A percentile compares a stretch with the other conserved stretches of the same genome.
Conservation (phyloP, 257 asterid genomes). For the Ilex aquifolium region DNA sequence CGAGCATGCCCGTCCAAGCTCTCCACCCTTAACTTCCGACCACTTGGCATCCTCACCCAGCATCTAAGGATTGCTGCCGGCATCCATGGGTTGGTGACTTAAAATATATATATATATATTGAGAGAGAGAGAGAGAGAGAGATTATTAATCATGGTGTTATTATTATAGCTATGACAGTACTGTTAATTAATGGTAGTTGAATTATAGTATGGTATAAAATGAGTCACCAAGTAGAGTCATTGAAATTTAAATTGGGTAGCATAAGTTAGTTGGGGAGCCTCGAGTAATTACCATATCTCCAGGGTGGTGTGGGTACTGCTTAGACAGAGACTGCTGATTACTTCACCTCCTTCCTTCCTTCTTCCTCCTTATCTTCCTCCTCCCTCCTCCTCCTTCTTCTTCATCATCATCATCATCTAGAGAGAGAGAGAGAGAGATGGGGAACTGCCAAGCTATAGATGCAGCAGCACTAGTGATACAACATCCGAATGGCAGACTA, state of each 20-base stretch:
- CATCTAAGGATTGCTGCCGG: constrained; percentile 14
- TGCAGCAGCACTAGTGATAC: constrained; percentile 63
- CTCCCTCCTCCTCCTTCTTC: constrained; percentile 12
- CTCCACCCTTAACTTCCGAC: constrained; percentile 19
- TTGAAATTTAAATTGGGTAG: not conserved
- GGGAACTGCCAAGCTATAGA: constrained; percentile 71
- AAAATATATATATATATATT: too few species aligned
- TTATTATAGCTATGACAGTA: not conserved
- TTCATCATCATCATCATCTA: constrained; percentile 14
- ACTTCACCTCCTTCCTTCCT: constrained; percentile 11
- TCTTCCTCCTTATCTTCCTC: constrained; percentile 12
- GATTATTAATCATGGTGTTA: too few species aligned
- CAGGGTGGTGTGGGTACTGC: constrained; percentile 10
- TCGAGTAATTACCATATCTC: not conserved
- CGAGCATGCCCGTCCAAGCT: constrained; percentile 5
- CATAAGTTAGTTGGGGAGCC: constrained; percentile 2
- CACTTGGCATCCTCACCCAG: constrained; percentile 27
- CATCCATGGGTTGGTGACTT: not conserved
- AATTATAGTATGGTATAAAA: constrained; percentile 4
- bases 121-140: too few species aligned
- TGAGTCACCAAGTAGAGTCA: constrained; percentile 4
- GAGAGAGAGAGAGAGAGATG: constrained; percentile 10
- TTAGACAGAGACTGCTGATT: constrained; percentile 18
- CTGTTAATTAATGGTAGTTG: constrained; percentile 2
- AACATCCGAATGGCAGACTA: constrained; percentile 55